Conservation (phyloP, 352 stramenopile genomes). For the Pythium biforme region DNA sequence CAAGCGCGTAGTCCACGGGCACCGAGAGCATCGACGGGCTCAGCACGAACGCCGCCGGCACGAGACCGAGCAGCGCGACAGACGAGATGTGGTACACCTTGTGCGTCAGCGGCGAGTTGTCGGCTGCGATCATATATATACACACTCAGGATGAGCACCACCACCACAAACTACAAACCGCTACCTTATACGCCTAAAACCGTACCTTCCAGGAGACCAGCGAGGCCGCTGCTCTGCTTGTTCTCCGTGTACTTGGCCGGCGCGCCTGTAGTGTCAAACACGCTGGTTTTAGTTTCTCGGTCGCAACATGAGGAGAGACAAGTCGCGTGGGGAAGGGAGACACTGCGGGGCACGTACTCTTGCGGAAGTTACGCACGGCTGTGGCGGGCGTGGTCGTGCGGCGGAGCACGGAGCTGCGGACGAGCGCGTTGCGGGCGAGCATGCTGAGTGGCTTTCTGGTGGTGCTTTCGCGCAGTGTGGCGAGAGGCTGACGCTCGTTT, state of each 20-base stretch:
- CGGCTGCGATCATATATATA: constrained; percentile 34
- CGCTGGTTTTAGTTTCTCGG: not conserved
- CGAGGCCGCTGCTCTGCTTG: constrained; percentile 65
- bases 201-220: constrained; percentile 69
- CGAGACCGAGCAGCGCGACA: constrained; percentile 49
- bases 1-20: constrained; percentile 78
- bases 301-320: not conserved
- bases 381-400: constrained; percentile 30
- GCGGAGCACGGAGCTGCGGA: constrained; percentile 19
- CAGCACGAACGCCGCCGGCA: constrained; percentile 71
- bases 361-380: constrained; percentile 68
- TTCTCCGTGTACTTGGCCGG: constrained; percentile 80
- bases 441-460: constrained; percentile 19
- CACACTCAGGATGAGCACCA: constrained; percentile 1
- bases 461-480: constrained; percentile 12
- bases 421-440: constrained; percentile 26
- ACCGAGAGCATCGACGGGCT: constrained; percentile 70
- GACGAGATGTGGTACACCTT: constrained; percentile 71
- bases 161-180: constrained; percentile 1
- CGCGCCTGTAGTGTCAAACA: constrained; percentile 35
- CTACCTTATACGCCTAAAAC: not conserved
- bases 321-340: not conserved
- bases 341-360: constrained; percentile 42
- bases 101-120: constrained; percentile 64
- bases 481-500: constrained; percentile 2